These are phyloP conservation scores for Stagonosporopsis cucurbitacearum DNA, from an alignment of 2,329 filamentous ascomycete genomes.

Conservation along the genomic window DNA sequence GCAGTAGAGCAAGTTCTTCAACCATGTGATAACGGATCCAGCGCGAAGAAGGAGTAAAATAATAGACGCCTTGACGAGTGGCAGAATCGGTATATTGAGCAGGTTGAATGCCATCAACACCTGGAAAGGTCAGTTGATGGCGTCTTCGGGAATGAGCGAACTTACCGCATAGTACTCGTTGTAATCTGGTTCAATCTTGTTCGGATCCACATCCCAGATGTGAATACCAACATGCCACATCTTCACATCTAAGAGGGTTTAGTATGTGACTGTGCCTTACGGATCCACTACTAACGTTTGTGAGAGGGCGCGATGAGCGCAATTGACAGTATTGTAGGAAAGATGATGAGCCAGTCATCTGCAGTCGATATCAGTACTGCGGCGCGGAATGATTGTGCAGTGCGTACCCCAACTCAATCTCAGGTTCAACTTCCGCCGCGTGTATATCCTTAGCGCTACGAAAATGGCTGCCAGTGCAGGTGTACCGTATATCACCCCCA, in stretches of 20 bases:
- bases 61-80: slow-evolving; percentile 51
- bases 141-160: neutral
- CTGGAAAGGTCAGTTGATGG: slow-evolving; percentile 26
- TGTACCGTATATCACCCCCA: slow-evolving; percentile 47
- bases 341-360: slow-evolving; percentile 51
- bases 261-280: neutral
- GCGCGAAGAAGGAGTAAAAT: slow-evolving; percentile 49
- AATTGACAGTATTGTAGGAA: slow-evolving; percentile 45
- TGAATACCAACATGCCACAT: slow-evolving; percentile 50
- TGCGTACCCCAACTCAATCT: slow-evolving; percentile 46
- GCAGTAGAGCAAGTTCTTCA: slow-evolving; percentile 48
- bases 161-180: slow-evolving; percentile 46
- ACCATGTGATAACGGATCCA: slow-evolving; percentile 48
- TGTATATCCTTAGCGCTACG: slow-evolving; percentile 47
- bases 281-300: slow-evolving; percentile 35
- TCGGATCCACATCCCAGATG: slow-evolving; percentile 45
- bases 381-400: neutral
- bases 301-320: slow-evolving; percentile 47
- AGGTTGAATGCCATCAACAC: slow-evolving; percentile 49
- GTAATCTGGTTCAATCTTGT: slow-evolving; percentile 46
- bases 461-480: slow-evolving; percentile 44
- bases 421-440: slow-evolving; percentile 46
- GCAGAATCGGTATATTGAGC: slow-evolving; percentile 50
- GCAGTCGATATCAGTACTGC: neutral
- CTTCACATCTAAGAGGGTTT: slow-evolving; percentile 37